Evolutionary conservation across 441 rosid genomes (phyloP).

Genomic region (Adansonia gregorii): DNA sequence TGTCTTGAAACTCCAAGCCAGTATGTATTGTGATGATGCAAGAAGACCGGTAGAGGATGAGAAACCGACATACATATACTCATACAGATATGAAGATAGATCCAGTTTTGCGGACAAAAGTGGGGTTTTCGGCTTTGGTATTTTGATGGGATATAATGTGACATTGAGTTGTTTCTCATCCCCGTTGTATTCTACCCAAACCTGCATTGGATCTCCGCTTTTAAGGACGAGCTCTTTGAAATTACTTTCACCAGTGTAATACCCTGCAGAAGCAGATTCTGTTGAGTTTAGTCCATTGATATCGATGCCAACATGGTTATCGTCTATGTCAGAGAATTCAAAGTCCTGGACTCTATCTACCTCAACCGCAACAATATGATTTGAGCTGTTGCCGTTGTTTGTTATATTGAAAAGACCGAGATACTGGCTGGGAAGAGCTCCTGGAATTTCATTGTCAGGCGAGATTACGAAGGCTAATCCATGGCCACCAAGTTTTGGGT

Average conservation of each 20-base stretch:
- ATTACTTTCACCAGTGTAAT: conserved; percentile 26
- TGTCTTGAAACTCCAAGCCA: conserved; percentile 26
- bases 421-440: conserved; percentile 19
- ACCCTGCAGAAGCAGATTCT: conserved; percentile 36
- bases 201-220: conserved; percentile 33
- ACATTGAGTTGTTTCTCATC: conserved; percentile 27
- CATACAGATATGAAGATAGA: conserved; percentile 21
- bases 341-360: conserved; percentile 30
- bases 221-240: conserved; percentile 7
- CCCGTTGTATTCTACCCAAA: conserved; percentile 35
- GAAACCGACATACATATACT: conserved; percentile 39
- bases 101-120: conserved; percentile 29
- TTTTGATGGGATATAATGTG: conserved; percentile 21
- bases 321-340: conserved; percentile 32
- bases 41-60: conserved; percentile 26
- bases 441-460: conserved; percentile 34
- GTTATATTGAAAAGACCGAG: conserved; percentile 35
- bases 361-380: conserved; percentile 42
- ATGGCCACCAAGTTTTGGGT: conserved; percentile 30
- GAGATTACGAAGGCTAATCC: conserved; percentile 50
- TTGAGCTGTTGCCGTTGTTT: conserved; percentile 34
- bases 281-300: conserved; percentile 37
- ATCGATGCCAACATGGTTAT: conserved; percentile 14
- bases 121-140: conserved; percentile 6
- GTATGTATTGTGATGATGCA: conserved; percentile 31